Conservation (phyloP, 495 filamentous ascomycete species). For the Xylaria palmicola region DNA sequence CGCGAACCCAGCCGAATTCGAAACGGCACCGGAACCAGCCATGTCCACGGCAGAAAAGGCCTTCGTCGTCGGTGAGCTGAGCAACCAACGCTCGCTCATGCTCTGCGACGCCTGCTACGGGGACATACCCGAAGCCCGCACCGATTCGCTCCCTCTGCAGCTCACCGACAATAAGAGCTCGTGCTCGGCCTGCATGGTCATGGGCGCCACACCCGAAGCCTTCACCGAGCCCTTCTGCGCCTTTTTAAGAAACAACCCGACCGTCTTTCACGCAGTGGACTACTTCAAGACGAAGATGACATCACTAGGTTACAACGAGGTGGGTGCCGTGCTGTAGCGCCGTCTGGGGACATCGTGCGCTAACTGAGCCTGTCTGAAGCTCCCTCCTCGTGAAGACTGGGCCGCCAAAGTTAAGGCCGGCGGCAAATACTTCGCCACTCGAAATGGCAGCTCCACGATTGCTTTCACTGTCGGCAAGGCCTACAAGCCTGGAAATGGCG, state of each 20-base stretch:
- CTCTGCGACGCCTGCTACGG: conserved; percentile 22
- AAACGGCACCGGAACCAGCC: conserved; percentile 10
- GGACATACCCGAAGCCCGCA: conserved; percentile 19
- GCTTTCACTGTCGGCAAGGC: conserved; percentile 81
- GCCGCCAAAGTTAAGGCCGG: conserved; percentile 67
- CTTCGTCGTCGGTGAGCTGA: conserved; percentile 25
- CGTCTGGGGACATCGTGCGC: background rate
- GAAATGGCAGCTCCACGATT: conserved; percentile 83
- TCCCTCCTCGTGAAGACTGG: conserved; percentile 81
- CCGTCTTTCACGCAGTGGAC: conserved; percentile 83
- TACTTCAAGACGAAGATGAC: conserved; percentile 71
- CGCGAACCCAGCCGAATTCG: conserved; percentile 31
- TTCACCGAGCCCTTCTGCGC: conserved; percentile 84
- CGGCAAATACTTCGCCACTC: conserved; percentile 83
- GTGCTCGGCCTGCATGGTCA: conserved; percentile 29
- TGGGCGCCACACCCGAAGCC: conserved; percentile 49
- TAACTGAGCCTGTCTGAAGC: conserved; percentile 34
- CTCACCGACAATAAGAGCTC: conserved; percentile 13
- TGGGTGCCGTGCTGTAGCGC: conserved; percentile 24
- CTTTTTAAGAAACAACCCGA: conserved; percentile 88
- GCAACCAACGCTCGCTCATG: conserved; percentile 21
- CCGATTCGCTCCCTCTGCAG: conserved; percentile 12
- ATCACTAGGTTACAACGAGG: conserved; percentile 67
- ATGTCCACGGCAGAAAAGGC: conserved; percentile 26
- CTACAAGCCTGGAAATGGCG: conserved; percentile 84